A percentile compares a stretch with the other conserved stretches of the same genome.
phyloP scores from a whole-genome alignment of 1,139 yeast genomes.

The Pichia sp. region DNA sequence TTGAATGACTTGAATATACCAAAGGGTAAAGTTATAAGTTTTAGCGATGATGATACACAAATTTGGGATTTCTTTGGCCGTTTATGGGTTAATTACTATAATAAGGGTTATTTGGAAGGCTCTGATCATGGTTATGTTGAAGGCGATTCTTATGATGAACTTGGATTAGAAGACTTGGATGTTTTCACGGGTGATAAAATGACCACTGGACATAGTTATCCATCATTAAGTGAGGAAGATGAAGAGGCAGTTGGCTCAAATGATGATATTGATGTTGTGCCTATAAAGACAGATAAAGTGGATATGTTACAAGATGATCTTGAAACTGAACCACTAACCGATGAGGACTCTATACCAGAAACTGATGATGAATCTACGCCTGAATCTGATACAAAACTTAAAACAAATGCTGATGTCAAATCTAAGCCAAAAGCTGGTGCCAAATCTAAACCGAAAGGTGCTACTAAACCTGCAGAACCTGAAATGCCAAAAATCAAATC shows the following conservation, averaged over 20 bases:
- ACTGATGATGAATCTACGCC: not conserved
- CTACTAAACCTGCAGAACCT: not conserved
- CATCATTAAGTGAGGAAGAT: constrained; percentile 1
- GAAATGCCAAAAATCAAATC: not conserved
- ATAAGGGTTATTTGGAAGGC: constrained; percentile 18
- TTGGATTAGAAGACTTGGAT: constrained; percentile 22
- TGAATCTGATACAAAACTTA: too few species aligned
- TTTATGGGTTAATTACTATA: constrained; percentile 28
- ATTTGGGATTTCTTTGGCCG: constrained; percentile 27
- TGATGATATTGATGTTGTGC: constrained; percentile 1
- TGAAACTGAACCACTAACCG: too few species aligned
- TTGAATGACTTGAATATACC: constrained; percentile 23
- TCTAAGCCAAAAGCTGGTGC: not conserved
- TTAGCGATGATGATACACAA: constrained; percentile 17
- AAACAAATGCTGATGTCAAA: not conserved
- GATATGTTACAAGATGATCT: too few species aligned
- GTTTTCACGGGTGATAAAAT: constrained; percentile 6
- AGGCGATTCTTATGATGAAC: constrained; percentile 27
- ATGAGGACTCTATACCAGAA: too few species aligned
- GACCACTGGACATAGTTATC: not conserved
- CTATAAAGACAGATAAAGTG: too few species aligned
- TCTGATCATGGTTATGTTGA: constrained; percentile 25
- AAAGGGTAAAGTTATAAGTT: constrained; percentile 23
- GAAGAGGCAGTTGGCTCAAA: constrained; percentile 7
- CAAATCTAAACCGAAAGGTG: not conserved